Conservation (phyloP, 2,329 filamentous ascomycete genomes). For the Microcyclospora pomicola region DNA sequence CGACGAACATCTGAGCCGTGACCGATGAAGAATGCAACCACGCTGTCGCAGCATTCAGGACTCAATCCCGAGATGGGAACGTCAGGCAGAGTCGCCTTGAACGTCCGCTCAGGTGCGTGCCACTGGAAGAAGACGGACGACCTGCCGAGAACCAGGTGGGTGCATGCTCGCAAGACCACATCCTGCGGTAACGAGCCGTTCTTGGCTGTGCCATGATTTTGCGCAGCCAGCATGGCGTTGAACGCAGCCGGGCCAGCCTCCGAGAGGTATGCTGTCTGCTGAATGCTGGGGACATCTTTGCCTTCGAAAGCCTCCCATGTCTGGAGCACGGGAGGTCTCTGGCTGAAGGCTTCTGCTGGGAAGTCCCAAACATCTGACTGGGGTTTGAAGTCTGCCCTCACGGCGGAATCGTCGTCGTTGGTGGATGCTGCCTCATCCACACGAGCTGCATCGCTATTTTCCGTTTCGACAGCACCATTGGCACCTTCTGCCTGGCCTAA, state of each 20-base stretch:
- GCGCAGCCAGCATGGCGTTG: conserved; percentile 46
- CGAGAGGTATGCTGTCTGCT: conserved; percentile 44
- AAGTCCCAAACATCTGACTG: conserved; percentile 26
- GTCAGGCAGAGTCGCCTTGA: conserved; percentile 34
- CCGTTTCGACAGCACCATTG: not conserved
- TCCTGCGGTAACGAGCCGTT: conserved; percentile 26
- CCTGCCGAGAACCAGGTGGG: conserved; percentile 54
- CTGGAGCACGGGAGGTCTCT: conserved; percentile 31
- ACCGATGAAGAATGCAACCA: conserved; percentile 32
- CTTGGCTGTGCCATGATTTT: conserved; percentile 12
- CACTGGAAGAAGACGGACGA: conserved; percentile 59
- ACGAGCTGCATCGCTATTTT: too few relatives aligned
- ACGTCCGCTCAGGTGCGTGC: conserved; percentile 38
- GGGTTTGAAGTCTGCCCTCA: too few relatives aligned
- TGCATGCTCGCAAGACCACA: conserved; percentile 37
- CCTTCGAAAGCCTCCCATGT: conserved; percentile 55
- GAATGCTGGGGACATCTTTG: conserved; percentile 19
- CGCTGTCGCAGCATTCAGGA: conserved; percentile 36
- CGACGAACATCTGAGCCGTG: conserved; percentile 20
- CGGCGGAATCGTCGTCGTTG: too few relatives aligned
- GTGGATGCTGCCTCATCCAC: too few relatives aligned
- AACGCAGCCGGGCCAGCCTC: conserved; percentile 55
- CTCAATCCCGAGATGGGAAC: conserved; percentile 39
- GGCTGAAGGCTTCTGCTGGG: conserved; percentile 19
- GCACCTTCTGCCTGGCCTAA: conserved; percentile 27